Conservation (phyloP, 2,329 filamentous ascomycete genomes). For the Trichophyton rubrum region DNA sequence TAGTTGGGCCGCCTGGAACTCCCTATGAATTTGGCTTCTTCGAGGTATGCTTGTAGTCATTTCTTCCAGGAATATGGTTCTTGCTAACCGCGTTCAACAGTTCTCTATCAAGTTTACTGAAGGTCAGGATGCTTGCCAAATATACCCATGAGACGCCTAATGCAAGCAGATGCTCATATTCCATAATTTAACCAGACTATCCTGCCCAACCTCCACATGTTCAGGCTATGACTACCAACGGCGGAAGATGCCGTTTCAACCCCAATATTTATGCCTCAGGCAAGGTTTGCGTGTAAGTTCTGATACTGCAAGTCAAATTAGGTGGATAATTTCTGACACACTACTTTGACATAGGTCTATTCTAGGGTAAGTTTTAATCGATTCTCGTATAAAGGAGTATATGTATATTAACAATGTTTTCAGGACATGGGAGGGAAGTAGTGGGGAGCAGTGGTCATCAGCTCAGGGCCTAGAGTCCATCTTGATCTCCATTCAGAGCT, state of each 20-base stretch:
- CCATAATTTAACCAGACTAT: constrained; percentile 51
- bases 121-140: constrained; percentile 36
- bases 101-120: constrained; percentile 65
- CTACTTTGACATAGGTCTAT: constrained; percentile 52
- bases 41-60: constrained; percentile 48
- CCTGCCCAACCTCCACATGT: constrained; percentile 53
- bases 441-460: constrained; percentile 89
- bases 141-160: neutral
- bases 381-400: neutral
- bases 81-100: constrained; percentile 31
- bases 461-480: constrained; percentile 93
- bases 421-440: constrained; percentile 79
- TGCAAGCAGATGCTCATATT: neutral
- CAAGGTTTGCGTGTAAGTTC: constrained; percentile 76
- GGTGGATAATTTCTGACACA: constrained; percentile 12
- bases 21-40: constrained; percentile 98
- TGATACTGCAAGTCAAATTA: neutral
- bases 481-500: constrained; percentile 84
- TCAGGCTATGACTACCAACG: constrained; percentile 69
- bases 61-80: neutral
- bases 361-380: constrained; percentile 50
- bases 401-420: constrained; percentile 27
- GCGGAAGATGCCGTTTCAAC: constrained; percentile 81
- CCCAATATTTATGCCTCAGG: constrained; percentile 90
- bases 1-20: constrained; percentile 84